A percentile compares a stretch with the other conserved stretches of the same genome.
phyloP scores from a whole-genome alignment of 129 eudicot species.

The Saussurea involucrata region DNA sequence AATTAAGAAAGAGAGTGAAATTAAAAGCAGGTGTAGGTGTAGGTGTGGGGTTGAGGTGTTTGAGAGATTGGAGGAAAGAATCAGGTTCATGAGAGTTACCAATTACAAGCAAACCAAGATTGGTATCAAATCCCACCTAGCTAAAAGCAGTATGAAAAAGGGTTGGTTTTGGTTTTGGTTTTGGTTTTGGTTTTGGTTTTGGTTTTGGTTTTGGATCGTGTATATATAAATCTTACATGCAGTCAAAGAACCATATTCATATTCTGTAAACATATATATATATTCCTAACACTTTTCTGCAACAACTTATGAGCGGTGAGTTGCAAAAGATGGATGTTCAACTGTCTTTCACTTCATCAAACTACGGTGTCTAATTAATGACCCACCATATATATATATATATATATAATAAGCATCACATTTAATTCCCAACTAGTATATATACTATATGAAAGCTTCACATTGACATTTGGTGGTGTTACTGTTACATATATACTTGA shows the following conservation, averaged over 20 bases:
- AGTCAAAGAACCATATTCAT: conserved; percentile 12
- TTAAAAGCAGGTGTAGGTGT: neutral
- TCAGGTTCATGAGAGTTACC: conserved; percentile 20
- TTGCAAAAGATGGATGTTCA: neutral
- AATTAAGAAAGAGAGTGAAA: neutral
- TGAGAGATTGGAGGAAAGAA: conserved; percentile 4
- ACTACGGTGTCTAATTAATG: neutral
- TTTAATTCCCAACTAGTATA: too few relatives aligned
- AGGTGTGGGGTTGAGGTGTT: neutral
- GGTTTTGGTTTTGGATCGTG: neutral
- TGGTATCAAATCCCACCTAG: conserved; percentile 16
- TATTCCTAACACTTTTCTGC: neutral
- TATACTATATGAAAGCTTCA: neutral
- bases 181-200: too few relatives aligned
- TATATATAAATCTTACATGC: neutral
- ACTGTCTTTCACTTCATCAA: neutral
- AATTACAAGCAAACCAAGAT: conserved; percentile 19
- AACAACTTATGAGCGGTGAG: conserved; percentile 9
- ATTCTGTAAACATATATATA: too few relatives aligned
- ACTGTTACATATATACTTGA: neutral
- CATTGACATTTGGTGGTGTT: neutral
- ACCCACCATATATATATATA: too few relatives aligned
- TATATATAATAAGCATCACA: too few relatives aligned
- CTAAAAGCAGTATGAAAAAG: neutral
- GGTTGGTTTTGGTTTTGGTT: neutral